Evolutionary conservation across 257 asterid species (phyloP).

Genomic region (Lycium barbarum): DNA sequence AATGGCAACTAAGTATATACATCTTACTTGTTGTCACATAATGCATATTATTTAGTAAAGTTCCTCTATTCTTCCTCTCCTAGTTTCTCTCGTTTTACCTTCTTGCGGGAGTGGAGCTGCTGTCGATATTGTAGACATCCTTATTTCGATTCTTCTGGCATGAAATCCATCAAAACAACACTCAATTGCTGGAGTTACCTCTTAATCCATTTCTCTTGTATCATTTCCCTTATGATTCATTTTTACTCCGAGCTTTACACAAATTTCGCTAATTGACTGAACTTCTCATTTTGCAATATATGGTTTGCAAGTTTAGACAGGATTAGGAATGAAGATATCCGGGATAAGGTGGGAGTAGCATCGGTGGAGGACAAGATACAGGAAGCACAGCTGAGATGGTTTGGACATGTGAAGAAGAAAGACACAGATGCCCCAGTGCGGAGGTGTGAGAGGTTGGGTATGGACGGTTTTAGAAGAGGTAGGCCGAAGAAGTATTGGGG

Average conservation of each 20-base stretch:
- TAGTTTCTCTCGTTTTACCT: background rate
- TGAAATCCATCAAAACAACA: background rate
- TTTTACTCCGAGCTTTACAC: background rate
- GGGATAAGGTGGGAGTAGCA: no score
- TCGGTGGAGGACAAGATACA: no score
- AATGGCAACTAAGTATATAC: background rate
- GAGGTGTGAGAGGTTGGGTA: no score
- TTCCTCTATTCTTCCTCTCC: conserved; percentile 25
- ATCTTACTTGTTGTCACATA: background rate
- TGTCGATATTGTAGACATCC: background rate
- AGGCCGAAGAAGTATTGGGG: no score
- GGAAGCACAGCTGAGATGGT: no score
- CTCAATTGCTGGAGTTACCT: background rate
- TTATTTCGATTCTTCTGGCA: background rate
- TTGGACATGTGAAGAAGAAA: no score
- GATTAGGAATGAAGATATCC: no score
- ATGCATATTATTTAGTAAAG: background rate
- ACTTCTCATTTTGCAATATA: background rate
- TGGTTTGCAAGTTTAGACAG: background rate
- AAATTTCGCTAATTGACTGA: background rate
- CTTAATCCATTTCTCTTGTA: conserved; percentile 20
- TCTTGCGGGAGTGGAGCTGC: background rate
- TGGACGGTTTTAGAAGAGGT: no score
- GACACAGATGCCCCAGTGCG: no score
- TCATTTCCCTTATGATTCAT: background rate